Conservation (phyloP, 2,329 filamentous ascomycete genomes). For the Calonectria montana region DNA sequence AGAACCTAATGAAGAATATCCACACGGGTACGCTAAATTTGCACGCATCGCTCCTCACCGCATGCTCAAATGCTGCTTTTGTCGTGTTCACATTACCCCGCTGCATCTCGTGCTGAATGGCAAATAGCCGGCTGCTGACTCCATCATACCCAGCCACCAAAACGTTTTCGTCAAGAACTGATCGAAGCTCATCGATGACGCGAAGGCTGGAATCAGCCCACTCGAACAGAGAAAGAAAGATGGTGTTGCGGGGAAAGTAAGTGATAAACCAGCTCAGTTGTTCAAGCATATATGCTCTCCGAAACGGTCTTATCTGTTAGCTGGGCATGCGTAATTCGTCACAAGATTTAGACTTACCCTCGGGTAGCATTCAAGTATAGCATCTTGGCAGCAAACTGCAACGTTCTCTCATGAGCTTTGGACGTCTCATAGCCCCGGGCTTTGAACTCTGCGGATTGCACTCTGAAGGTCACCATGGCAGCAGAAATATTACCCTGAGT, state of each 20-base stretch:
- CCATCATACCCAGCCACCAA: slow-evolving; percentile 54
- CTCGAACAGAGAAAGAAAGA: slow-evolving; percentile 79
- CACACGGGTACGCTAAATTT: slow-evolving; percentile 58
- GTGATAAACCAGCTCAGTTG: slow-evolving; percentile 70
- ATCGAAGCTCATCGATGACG: slow-evolving; percentile 81
- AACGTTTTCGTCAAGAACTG: slow-evolving; percentile 67
- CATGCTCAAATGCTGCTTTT: slow-evolving; percentile 64
- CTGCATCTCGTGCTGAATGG: slow-evolving; percentile 62
- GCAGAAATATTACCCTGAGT: slow-evolving; percentile 67
- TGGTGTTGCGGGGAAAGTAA: slow-evolving; percentile 79
- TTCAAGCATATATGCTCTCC: slow-evolving; percentile 72
- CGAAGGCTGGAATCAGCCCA: slow-evolving; percentile 79
- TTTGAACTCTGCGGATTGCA: slow-evolving; percentile 56
- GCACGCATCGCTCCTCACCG: slow-evolving; percentile 55
- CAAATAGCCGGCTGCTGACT: slow-evolving; percentile 59
- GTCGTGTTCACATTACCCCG: slow-evolving; percentile 62
- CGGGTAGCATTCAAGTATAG: slow-evolving; percentile 73
- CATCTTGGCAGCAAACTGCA: slow-evolving; percentile 76
- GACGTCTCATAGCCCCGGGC: slow-evolving; percentile 48
- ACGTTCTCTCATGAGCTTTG: slow-evolving; percentile 68
- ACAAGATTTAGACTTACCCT: slow-evolving; percentile 53
- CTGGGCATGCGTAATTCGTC: neutral
- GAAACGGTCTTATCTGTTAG: slow-evolving; percentile 66
- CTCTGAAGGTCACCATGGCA: slow-evolving; percentile 56
- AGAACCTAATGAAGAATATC: slow-evolving; percentile 63